These are phyloP conservation scores for Pseudocercospora eumusae DNA, from an alignment of 2,329 filamentous ascomycete genomes.

Conservation along the genomic window DNA sequence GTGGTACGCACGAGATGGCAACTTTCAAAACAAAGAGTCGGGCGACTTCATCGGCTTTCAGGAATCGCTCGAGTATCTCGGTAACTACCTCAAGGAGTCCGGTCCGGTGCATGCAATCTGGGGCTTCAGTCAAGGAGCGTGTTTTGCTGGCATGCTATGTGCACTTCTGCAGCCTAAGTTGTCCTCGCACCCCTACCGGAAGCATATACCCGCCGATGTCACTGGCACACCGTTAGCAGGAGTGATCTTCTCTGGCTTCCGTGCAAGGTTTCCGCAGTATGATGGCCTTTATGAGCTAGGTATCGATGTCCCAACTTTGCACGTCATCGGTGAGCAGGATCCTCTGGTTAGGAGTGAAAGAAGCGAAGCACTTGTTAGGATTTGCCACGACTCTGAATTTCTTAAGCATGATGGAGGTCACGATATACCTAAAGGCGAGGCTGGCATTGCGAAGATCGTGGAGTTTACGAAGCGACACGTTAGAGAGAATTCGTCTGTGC, in stretches of 20 bases:
- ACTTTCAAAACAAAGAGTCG: conserved; percentile 20
- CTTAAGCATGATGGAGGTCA: conserved; percentile 27
- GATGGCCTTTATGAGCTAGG: conserved; percentile 25
- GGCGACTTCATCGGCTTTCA: conserved; percentile 28
- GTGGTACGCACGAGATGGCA: conserved; percentile 28
- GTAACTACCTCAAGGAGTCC: conserved; percentile 17
- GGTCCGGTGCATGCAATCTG: conserved; percentile 27
- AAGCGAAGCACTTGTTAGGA: conserved; percentile 26
- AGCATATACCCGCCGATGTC: conserved; percentile 11
- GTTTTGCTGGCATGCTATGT: conserved; percentile 28
- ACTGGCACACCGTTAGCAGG: conserved; percentile 18
- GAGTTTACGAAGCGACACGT: conserved; percentile 23
- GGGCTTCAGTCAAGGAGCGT: conserved; percentile 29
- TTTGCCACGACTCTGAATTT: conserved; percentile 19
- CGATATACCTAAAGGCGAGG: conserved; percentile 28
- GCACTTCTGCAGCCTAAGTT: conserved; percentile 22
- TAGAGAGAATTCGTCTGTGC: not conserved
- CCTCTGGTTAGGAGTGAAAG: conserved; percentile 26
- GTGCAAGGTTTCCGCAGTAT: conserved; percentile 27
- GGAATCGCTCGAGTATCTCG: conserved; percentile 22
- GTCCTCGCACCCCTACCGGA: conserved; percentile 15
- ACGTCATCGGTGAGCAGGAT: conserved; percentile 29
- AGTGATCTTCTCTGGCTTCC: conserved; percentile 28
- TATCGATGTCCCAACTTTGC: conserved; percentile 27
- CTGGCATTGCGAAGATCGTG: conserved; percentile 22